Evolutionary conservation across 106 monocot genomes (phyloP).

Genomic region (Cymbidium sinense): DNA sequence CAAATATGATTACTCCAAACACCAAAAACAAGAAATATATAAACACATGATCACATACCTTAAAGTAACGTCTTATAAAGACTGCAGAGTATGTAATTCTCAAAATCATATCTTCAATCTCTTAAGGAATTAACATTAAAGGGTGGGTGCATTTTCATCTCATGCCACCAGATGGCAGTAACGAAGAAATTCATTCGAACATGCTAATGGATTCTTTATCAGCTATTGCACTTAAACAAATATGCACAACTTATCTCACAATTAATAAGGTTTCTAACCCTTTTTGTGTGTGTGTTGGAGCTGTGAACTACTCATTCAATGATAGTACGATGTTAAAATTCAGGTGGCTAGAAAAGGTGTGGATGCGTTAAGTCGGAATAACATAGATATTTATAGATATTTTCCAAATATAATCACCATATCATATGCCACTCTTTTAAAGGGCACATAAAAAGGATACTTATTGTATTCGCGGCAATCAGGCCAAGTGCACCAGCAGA

Average conservation of each 20-base stretch:
- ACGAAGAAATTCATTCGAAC: not conserved
- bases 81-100: conserved; percentile 73
- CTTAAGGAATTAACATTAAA: conserved; percentile 24
- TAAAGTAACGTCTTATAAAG: conserved; percentile 70
- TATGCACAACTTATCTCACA: too few relatives aligned
- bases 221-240: not conserved
- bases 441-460: conserved; percentile 62
- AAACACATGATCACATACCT: conserved; percentile 31
- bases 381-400: not conserved
- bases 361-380: not conserved
- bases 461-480: conserved; percentile 81
- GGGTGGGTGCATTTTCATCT: not conserved
- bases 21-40: not conserved
- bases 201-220: not conserved
- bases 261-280: too few relatives aligned
- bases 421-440: too few relatives aligned
- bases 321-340: not conserved
- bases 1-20: not conserved
- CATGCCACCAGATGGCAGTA: not conserved
- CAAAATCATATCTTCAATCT: conserved; percentile 62
- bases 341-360: not conserved
- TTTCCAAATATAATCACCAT: not conserved
- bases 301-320: not conserved
- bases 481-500: conserved; percentile 76
- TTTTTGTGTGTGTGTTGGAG: too few relatives aligned